Conservation (phyloP, 176 grass and related monocot species). For the Oryza officinalis region DNA sequence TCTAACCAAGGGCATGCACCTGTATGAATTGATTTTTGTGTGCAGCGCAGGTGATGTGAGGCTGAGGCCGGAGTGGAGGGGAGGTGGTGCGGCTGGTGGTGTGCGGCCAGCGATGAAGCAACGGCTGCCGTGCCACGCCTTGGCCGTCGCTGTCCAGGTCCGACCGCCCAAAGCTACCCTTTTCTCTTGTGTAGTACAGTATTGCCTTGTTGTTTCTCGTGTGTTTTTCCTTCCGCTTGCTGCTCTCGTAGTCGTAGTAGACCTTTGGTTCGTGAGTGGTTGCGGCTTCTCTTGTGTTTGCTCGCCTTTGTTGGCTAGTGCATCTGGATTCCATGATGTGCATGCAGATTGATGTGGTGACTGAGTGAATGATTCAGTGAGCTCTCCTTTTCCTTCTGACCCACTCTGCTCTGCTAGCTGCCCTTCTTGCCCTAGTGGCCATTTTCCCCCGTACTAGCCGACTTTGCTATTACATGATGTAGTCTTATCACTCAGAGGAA, state of each 20-base stretch:
- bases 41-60: background rate
- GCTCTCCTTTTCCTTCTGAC: background rate
- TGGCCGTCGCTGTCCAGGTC: background rate
- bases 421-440: background rate
- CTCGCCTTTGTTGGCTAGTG: constrained; percentile 27
- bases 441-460: background rate
- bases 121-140: constrained; percentile 32
- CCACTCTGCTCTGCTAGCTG: background rate
- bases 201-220: background rate
- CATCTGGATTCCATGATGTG: constrained; percentile 11
- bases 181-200: background rate
- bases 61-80: no score
- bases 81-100: background rate
- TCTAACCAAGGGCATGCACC: background rate
- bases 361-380: background rate
- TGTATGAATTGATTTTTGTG: background rate
- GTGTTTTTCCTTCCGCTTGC: background rate
- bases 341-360: background rate
- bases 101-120: constrained; percentile 55
- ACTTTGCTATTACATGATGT: background rate
- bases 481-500: background rate
- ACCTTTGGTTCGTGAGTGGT: background rate
- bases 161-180: background rate
- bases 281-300: background rate
- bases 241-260: no score